These are phyloP conservation scores for Apiospora phragmitis DNA, from an alignment of 2,329 filamentous ascomycete species.

Conservation along the genomic window DNA sequence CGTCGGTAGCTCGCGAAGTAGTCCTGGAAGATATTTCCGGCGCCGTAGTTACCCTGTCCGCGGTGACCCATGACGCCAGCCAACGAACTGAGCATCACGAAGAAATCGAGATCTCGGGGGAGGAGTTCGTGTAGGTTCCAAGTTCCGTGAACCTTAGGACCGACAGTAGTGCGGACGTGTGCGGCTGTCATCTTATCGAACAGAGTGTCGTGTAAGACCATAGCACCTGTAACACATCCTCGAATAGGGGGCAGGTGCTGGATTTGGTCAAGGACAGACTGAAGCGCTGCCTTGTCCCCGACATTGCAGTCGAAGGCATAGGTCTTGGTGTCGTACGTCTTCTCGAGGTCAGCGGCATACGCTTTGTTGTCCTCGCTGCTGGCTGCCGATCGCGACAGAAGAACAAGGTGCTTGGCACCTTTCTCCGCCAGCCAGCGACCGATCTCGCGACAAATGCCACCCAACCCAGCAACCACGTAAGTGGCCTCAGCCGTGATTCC, in stretches of 20 bases:
- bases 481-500: conserved; percentile 43
- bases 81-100: conserved; percentile 24
- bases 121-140: conserved; percentile 55
- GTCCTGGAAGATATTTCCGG: conserved; percentile 35
- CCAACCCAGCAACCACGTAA: conserved; percentile 51
- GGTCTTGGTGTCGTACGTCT: conserved; percentile 10
- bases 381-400: conserved; percentile 41
- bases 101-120: conserved; percentile 28
- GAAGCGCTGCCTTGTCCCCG: not conserved
- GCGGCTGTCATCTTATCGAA: conserved; percentile 54
- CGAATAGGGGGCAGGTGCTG: conserved; percentile 28
- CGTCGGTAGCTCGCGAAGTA: conserved; percentile 30
- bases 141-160: conserved; percentile 52
- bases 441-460: conserved; percentile 51
- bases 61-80: conserved; percentile 22
- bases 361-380: conserved; percentile 24
- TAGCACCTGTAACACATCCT: conserved; percentile 32
- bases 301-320: not conserved
- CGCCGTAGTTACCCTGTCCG: conserved; percentile 33
- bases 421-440: conserved; percentile 48
- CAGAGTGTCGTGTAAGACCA: conserved; percentile 40
- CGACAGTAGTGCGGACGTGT: conserved; percentile 46
- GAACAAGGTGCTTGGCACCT: conserved; percentile 49
- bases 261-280: not conserved
- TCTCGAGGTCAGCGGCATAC: conserved; percentile 20